phyloP scores from a whole-genome alignment of 306 rosid species.

The Abrus precatorius region DNA sequence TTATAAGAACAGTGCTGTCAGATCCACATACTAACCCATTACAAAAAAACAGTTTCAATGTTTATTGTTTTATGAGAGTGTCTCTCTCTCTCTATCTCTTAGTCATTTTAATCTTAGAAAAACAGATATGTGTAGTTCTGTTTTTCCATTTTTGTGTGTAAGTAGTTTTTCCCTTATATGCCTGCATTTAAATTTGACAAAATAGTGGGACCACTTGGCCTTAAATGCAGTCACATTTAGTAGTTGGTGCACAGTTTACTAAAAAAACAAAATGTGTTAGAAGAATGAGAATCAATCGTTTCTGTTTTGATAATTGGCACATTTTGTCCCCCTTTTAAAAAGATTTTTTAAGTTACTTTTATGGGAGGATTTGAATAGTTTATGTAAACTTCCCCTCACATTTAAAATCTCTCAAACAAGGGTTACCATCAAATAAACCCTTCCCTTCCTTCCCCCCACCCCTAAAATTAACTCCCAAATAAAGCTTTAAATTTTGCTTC shows the following conservation, averaged over 20 bases:
- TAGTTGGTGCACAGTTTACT: constrained; percentile 15
- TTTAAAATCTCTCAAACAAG: no score
- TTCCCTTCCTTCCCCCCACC: no score
- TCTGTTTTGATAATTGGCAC: constrained; percentile 16
- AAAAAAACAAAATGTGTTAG: constrained; percentile 3
- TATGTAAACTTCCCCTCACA: no score
- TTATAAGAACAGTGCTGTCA: background rate
- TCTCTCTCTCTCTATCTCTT: background rate
- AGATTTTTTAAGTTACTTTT: constrained; percentile 6
- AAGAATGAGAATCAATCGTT: constrained; percentile 2
- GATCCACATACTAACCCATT: background rate
- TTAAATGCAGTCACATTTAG: constrained; percentile 15
- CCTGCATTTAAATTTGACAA: constrained; percentile 22
- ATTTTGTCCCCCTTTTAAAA: constrained; percentile 18
- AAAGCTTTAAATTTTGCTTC: constrained; percentile 22
- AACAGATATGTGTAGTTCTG: background rate
- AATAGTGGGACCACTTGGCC: constrained; percentile 29
- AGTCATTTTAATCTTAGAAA: constrained; percentile 3
- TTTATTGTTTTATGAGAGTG: constrained; percentile 3
- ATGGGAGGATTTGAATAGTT: no score
- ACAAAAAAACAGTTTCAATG: background rate
- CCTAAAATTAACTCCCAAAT: no score
- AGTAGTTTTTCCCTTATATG: constrained; percentile 8
- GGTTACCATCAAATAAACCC: no score
- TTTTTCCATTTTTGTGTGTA: background rate